Evolutionary conservation across 345 rosid species (phyloP), one percentile per base, ranked within the genome.

Genomic region (Mallotus nudiflorus): DNA sequence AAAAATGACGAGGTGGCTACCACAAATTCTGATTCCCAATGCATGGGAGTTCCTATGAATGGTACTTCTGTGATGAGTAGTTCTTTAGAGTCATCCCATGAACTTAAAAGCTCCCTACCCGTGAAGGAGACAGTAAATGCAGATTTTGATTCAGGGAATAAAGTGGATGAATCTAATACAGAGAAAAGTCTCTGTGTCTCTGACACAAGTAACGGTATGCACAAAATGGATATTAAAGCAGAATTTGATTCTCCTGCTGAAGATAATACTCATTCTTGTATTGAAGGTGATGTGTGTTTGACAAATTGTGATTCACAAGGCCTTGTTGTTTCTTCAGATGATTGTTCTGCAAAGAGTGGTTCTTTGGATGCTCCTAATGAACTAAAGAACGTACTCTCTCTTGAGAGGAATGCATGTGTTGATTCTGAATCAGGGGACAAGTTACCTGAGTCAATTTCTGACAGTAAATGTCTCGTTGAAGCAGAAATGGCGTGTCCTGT

Each of bases 361-460:
- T 56, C 65, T 31, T 13, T 61, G 55, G 65, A 72, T 69, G 77
- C 68, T 66, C 78, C 82, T 54, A 63, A 50, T 77, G 84, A 75
- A 70, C 65, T 46, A 12, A 74, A 63, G 59, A 54, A 53, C 68
- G 59, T 66, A 31, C 66, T 70, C 49, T 66, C 74, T 10, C 63
- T 39, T 72, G 75, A 82, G 24, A 69, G 58, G 65, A 73, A 62
- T 70, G 29, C 62, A 48, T 56, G 52, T 73, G 27, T 71, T 63
- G 73, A 62, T 67, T 67, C 75, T 24, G 69, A 66, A 40, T 67
- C 72, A 44, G 75, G 46, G 39, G 72, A 69, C 35, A 55, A 63
- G 50, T 45, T 71, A 65, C 28, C 18, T 8, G 73, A 65, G 53
- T 71, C 75, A 40, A 56, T 46, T 67, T 65, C 75, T 45, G 73